Evolutionary conservation across 441 rosid genomes (phyloP), one percentile per base, ranked within the genome.

Genomic region (Raphanus hybrid): DNA sequence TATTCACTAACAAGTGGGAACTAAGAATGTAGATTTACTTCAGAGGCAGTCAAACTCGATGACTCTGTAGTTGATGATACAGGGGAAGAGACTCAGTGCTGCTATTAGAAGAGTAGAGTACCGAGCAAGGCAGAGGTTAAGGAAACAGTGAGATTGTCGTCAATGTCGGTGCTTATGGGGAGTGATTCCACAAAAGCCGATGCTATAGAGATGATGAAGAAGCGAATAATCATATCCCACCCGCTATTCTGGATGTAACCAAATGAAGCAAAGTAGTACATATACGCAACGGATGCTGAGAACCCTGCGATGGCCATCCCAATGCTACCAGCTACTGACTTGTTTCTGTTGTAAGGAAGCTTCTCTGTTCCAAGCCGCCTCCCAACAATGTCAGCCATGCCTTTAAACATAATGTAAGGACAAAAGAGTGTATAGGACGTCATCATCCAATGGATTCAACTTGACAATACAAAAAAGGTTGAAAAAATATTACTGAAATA

Each of bases 81-180:
- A 63, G 26, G 14, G 26, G 14, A 23, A 3, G 15, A 6, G 14
- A 37, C 50, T 34, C 45, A 5, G 65, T 55, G 3, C 48, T 55
- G 3, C 43, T 26, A 10, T 10, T 61, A 75, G 74, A 80, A 80
- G 58, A 80, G 73, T 41, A 88, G 82, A 79, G 73, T 77, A 50
- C 97, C 99, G 1, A 91, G 60, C 57, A 88, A 67, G 4, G 92
- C 67, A 70, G 92, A 93, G 58, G 97, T 77, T 50, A 93, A 37
- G 35, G 98, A 85, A 54, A 89, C 81, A 0, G 97, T 95, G 73
- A 95, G 97, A 81, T 93, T 95, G 86, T 95, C 98, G 62, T 93
- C 97, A 39, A 95, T 90, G 69, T 69, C 74, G 1, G 92, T 85
- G 82, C 98, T 91, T 58, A 89, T 82, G 5, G 98, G 98, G n/a